Conservation (phyloP, 2,329 filamentous ascomycete genomes). For the Ilyonectria destructans region DNA sequence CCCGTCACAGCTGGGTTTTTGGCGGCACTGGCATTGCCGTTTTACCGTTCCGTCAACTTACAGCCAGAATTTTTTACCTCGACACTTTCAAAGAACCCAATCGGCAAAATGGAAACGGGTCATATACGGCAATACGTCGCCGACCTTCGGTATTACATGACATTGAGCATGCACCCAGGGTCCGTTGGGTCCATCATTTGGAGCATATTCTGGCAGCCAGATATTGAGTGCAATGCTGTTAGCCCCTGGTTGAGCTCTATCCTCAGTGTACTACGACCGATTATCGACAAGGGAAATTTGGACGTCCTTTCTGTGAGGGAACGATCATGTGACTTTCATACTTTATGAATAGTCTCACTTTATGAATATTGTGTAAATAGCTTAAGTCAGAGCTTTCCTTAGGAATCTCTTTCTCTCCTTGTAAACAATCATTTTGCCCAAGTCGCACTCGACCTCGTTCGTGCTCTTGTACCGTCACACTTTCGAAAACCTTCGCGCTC, state of each 20-base stretch:
- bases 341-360: too few species aligned
- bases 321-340: too few species aligned
- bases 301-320: too few species aligned
- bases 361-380: too few species aligned
- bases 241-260: constrained; percentile 42
- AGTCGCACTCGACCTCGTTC: too few species aligned
- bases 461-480: too few species aligned
- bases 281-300: constrained; percentile 26
- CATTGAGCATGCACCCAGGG: constrained; percentile 37
- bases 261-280: constrained; percentile 26
- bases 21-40: constrained; percentile 17
- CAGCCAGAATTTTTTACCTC: constrained; percentile 13
- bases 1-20: constrained; percentile 17
- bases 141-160: constrained; percentile 45
- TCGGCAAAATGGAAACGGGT: background rate
- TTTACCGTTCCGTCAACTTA: constrained; percentile 4
- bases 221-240: constrained; percentile 44
- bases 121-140: constrained; percentile 21
- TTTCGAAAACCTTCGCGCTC: constrained; percentile 33
- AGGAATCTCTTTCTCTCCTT: too few species aligned
- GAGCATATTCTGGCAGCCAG: constrained; percentile 47
- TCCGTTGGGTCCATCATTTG: constrained; percentile 39
- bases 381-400: too few species aligned
- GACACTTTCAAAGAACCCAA: constrained; percentile 8
- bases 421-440: too few species aligned